Conservation (phyloP, 1,139 yeast genomes). For the Casaregolazyma suthepensis region DNA sequence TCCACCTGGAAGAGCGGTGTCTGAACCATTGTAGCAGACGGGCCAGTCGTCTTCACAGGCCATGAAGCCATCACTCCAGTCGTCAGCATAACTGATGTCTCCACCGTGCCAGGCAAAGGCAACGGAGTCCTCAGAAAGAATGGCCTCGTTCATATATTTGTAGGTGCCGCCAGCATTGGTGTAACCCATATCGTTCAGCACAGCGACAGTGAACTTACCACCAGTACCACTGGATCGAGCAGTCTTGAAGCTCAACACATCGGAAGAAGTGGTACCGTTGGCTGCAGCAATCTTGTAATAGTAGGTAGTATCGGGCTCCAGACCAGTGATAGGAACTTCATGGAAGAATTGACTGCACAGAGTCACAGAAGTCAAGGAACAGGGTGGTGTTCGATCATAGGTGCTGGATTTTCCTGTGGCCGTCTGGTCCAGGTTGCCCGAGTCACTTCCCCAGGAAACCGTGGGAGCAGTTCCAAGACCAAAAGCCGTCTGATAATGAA, state of each 20-base stretch:
- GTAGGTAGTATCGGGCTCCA: constrained; percentile 27
- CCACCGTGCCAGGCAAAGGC: constrained; percentile 26
- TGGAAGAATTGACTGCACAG: constrained; percentile 17
- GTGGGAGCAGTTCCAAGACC: constrained; percentile 13
- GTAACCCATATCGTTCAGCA: constrained; percentile 17
- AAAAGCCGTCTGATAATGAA: constrained; percentile 15
- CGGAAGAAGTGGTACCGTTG: constrained; percentile 14
- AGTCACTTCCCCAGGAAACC: constrained; percentile 11
- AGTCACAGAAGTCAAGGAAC: constrained; percentile 12
- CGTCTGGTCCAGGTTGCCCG: constrained; percentile 3
- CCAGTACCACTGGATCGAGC: constrained; percentile 14
- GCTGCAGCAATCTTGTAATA: constrained; percentile 24
- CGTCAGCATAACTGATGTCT: constrained; percentile 28
- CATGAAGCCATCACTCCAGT: constrained; percentile 24
- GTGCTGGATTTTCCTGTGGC: constrained; percentile 12
- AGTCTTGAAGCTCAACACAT: constrained; percentile 18
- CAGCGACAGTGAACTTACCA: constrained; percentile 15
- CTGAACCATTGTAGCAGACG: constrained; percentile 7
- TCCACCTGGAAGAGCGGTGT: constrained; percentile 15
- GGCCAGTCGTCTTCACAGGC: constrained; percentile 14
- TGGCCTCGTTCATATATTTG: constrained; percentile 18
- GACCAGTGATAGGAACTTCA: constrained; percentile 25
- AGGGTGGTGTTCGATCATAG: constrained; percentile 15
- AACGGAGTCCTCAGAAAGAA: constrained; percentile 18
- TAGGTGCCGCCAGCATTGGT: constrained; percentile 22